Percentiles rank a stretch among this genome's conserved stretches.
Conservation (phyloP, 805 yeast genomes). For the Candida khao-thaluensis region DNA sequence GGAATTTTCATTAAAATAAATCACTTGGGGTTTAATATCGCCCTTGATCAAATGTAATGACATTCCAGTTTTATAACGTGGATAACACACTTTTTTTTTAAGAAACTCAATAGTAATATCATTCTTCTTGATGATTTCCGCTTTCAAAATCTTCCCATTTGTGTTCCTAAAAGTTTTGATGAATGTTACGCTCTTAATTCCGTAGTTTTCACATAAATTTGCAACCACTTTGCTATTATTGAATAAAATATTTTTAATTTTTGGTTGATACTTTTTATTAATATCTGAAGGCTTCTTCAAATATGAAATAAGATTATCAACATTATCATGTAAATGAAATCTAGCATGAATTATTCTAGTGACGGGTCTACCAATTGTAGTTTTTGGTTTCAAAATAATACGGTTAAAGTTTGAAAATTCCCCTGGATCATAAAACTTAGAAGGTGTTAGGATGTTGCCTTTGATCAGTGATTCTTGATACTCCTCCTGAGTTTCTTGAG, state of each 20-base stretch:
- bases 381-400: background rate
- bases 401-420: background rate
- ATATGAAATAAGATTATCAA: conserved; percentile 21
- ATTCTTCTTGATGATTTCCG: conserved; percentile 25
- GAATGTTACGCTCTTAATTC: conserved; percentile 24
- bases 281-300: conserved; percentile 20
- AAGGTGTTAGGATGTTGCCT: background rate
- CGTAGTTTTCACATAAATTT: conserved; percentile 8
- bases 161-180: conserved; percentile 39
- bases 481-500: too few relatives aligned
- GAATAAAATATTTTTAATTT: conserved; percentile 3
- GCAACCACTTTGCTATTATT: conserved; percentile 8
- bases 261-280: conserved; percentile 10
- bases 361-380: conserved; percentile 30
- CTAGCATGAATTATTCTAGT: conserved; percentile 24
- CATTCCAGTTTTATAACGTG: conserved; percentile 46
- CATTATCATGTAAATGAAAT: conserved; percentile 24
- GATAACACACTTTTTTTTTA: conserved; percentile 40
- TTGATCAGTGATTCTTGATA: background rate
- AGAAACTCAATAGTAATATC: conserved; percentile 28
- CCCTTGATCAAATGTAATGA: conserved; percentile 32
- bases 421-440: background rate
- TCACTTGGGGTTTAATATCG: conserved; percentile 7
- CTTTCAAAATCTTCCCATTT: conserved; percentile 36
- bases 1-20: conserved; percentile 29